Base-by-base conservation (phyloP, 768 basidiomycete genomes). In the Mycena vitilis region DNA sequence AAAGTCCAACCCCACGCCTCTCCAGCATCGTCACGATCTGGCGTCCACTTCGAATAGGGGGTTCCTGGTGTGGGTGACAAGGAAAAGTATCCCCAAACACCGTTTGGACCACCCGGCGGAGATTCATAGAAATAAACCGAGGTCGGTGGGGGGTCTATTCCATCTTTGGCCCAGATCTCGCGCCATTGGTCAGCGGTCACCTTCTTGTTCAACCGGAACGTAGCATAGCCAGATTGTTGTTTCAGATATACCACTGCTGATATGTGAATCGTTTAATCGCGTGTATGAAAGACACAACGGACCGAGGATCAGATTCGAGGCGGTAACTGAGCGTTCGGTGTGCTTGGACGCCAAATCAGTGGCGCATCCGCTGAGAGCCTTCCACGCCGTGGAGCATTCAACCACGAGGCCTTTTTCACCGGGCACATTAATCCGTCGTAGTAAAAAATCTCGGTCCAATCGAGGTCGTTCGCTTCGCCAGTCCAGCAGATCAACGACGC, bases 51-150 rank as follows among this genome's bases (percentile, higher is more conserved):
- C 16, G 7, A 18, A 34, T 60, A 37, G 20, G 68, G 68, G 30
- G 20, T 47, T n/a, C 68, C 68, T 2, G 68, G 68, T 22, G 49
- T 20, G 2, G 55, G 36, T 1, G 62, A 64, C 37, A 69, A 60
- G 5, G 68, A 69, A 18, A 69, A 69, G 60, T 69, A 69, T 5
- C 68, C 67, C 68, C 63, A 69, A 30, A 65, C 63, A 11, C 68
- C 68, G 4, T 23, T 64, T 4, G 63, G 51, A 4, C 68, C 68
- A 8, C 68, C 68, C 10, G 68, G 63, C 6, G 68, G 68, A 18
- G 57, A 58, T 49, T 69, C 68, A 30, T 65, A 65, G 20, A 69
- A 69, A 40, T 69, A 65, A 45, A 69, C 55, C 49, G 22, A 22
- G 20, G 40, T 52, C 16, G 68, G 68, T 13, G 63, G 62, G n/a